Evolutionary conservation across 2,329 filamentous ascomycete genomes (phyloP).

Genomic region (Teratosphaeria gauchensis): DNA sequence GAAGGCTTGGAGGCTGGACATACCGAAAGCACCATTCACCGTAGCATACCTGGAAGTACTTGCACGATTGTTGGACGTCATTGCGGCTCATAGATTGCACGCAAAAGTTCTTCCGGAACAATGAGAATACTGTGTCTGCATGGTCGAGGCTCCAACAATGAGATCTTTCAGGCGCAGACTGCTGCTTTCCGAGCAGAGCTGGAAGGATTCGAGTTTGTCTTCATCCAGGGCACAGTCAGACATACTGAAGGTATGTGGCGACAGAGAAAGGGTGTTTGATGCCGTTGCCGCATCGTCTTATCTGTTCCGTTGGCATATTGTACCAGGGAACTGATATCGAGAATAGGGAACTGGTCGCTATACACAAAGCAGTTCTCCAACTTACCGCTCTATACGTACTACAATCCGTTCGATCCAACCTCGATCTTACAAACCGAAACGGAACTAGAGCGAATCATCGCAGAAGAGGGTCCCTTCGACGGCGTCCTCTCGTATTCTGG

Average conservation of each 20-base stretch:
- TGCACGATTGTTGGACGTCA: neutral
- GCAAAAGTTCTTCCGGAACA: neutral
- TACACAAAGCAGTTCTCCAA: conserved; percentile 7
- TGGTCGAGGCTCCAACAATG: conserved; percentile 8
- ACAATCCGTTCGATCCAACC: conserved; percentile 9
- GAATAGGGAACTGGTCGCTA: conserved; percentile 8
- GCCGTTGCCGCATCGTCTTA: neutral
- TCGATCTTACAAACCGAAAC: conserved; percentile 7
- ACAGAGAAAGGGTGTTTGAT: neutral
- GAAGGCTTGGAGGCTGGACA: too few species aligned
- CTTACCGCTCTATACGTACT: conserved; percentile 9
- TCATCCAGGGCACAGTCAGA: conserved; percentile 7
- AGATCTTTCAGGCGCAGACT: conserved; percentile 6
- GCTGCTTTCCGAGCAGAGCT: conserved; percentile 5
- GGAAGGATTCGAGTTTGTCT: conserved; percentile 9
- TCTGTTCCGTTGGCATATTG: neutral
- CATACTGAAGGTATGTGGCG: conserved; percentile 3
- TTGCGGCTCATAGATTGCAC: neutral
- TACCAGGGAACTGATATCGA: neutral
- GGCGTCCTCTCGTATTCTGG: conserved; percentile 6
- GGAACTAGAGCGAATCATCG: conserved; percentile 5
- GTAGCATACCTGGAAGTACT: too few species aligned
- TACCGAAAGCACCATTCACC: too few species aligned
- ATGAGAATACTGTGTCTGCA: conserved; percentile 9
- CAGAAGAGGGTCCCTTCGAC: conserved; percentile 8